These are phyloP conservation scores for Cyberlindnera saturnus DNA, from an alignment of 805 yeast genomes.

Conservation along the genomic window DNA sequence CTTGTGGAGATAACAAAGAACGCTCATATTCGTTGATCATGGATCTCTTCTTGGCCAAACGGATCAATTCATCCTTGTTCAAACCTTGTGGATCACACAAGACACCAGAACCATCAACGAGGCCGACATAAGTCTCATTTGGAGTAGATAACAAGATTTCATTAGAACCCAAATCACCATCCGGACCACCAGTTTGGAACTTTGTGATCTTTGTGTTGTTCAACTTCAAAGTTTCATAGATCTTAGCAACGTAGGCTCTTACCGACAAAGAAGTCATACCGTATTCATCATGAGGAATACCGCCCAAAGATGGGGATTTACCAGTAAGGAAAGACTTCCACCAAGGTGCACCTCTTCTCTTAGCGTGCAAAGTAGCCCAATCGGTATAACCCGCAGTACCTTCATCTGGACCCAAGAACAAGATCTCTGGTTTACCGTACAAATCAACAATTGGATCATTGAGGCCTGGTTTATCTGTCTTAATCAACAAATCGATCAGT, in stretches of 20 bases:
- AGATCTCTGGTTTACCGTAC: constrained; percentile 77
- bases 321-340: constrained; percentile 99
- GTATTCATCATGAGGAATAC: constrained; percentile 96
- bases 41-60: constrained; percentile 71
- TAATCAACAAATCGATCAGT: constrained; percentile 72
- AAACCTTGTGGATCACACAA: constrained; percentile 88
- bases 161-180: constrained; percentile 95
- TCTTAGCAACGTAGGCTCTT: constrained; percentile 82
- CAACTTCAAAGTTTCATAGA: constrained; percentile 72
- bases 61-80: constrained; percentile 67
- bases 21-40: constrained; percentile 68
- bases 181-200: constrained; percentile 98
- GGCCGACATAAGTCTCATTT: constrained; percentile 76
- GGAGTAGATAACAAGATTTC: constrained; percentile 78
- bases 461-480: constrained; percentile 46
- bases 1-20: constrained; percentile 60
- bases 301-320: constrained; percentile 85
- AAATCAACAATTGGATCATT: constrained; percentile 65
- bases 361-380: constrained; percentile 97
- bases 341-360: constrained; percentile 89
- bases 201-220: constrained; percentile 57
- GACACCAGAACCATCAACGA: constrained; percentile 96
- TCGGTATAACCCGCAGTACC: constrained; percentile 93
- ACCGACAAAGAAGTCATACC: constrained; percentile 98
- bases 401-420: constrained; percentile 99